A percentile compares a stretch with the other conserved stretches of the same genome.
Evolutionary conservation across 306 rosid species (phyloP).

Genomic region (Dalbergia cochinchinensis): DNA sequence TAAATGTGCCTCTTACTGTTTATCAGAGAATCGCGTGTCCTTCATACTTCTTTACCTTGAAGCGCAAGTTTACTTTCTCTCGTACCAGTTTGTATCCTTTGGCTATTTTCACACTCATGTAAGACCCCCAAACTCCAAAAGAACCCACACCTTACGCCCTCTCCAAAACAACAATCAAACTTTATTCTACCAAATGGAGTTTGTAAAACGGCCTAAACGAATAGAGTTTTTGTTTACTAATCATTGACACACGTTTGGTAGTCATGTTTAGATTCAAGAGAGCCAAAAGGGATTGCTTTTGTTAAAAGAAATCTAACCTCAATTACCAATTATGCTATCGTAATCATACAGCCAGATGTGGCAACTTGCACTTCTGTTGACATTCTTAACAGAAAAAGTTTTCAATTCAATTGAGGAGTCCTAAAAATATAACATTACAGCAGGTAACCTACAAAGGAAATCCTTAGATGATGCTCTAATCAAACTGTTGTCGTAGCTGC

Average conservation of each 20-base stretch:
- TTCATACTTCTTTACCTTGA: no score
- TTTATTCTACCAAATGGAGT: no score
- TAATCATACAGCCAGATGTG: not conserved
- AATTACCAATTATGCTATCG: not conserved
- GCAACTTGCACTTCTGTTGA: conserved; percentile 27
- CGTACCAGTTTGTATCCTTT: no score
- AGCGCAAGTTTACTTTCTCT: no score
- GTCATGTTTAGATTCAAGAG: not conserved
- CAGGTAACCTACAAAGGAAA: conserved; percentile 18
- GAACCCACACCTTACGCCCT: no score
- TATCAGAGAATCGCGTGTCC: no score
- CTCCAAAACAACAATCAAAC: no score
- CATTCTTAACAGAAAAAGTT: conserved; percentile 19
- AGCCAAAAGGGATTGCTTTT: not conserved
- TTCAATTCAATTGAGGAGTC: conserved; percentile 22
- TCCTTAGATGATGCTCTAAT: conserved; percentile 51
- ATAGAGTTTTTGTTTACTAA: no score
- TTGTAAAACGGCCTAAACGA: no score
- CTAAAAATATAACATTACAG: conserved; percentile 34
- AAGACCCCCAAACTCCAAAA: no score
- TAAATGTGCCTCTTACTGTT: not conserved
- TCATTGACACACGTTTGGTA: no score
- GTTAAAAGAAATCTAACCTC: conserved; percentile 7
- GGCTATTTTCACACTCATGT: no score
- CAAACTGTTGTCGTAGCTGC: conserved; percentile 94